Base-by-base conservation (phyloP, 23 red algal genomes). In the Gracilariopsis chorda region DNA sequence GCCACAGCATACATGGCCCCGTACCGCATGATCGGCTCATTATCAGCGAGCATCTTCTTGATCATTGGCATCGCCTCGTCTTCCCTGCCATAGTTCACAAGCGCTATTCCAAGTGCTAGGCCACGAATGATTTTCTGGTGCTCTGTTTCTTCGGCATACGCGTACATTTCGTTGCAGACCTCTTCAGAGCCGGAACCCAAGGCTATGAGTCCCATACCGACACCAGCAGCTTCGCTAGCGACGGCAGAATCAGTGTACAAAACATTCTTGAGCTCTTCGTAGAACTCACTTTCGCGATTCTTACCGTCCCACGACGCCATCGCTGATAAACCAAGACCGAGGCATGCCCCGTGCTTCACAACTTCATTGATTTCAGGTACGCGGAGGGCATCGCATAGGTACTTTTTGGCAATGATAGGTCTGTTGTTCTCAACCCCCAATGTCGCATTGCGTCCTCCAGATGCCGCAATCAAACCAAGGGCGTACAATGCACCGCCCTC, bases 341-440 rank as follows among this genome's bases (percentile, higher is more conserved):
- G 84, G 82, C 97, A 99, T 0, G 93, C 97, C 32, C 97, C 97
- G 74, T 99, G 97, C 78, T 99, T 91, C 47, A 99, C 88, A n/a
- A 99, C 91, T n/a, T 96, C 93, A 86, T 90, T 99, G 48, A 78
- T 92, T 16, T 86, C 83, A 0, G 90, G 70, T 35, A 59, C 75
- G 23, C 90, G 93, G 63, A 99, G 73, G n/a, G 93, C 90, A 17
- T 88, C 86, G 57, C 94, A 86, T 46, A 99, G 74, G 59, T 95
- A 99, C 23, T 75, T 24, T 75, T 80, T 91, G 11, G 88, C 74
- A 73, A 55, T 87, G 27, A 48, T 34, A 29, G 80, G 80, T 19
- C 73, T 71, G 24, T 34, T 48, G 27, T 45, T 47, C 24, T 69
- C 43, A 37, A 59, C 34, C 14, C 39, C 37, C 35, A 84, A 64